These are phyloP conservation scores for Protomyces macrosporus DNA, from an alignment of 1,139 yeast genomes.

Conservation along the genomic window DNA sequence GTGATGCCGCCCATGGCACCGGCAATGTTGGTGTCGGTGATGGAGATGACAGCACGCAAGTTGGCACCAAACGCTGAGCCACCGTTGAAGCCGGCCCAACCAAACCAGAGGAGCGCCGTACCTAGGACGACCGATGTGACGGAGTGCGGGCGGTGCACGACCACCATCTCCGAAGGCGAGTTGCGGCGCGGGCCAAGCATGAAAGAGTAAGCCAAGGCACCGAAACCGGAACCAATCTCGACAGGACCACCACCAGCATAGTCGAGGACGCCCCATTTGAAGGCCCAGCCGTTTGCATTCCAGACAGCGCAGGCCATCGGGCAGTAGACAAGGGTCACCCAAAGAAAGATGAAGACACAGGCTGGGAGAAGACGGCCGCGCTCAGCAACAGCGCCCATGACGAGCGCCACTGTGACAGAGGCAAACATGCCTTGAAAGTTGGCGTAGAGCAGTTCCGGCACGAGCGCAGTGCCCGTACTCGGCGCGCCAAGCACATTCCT, in stretches of 20 bases:
- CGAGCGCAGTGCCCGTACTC: conserved; percentile 44
- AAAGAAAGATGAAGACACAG: conserved; percentile 71
- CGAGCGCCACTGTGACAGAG: conserved; percentile 82
- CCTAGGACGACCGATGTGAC: conserved; percentile 81
- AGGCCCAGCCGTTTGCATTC: conserved; percentile 92
- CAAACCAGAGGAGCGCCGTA: conserved; percentile 61
- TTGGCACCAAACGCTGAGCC: conserved; percentile 63
- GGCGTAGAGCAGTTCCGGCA: conserved; percentile 82
- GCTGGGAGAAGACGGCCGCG: conserved; percentile 86
- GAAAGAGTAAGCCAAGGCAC: conserved; percentile 72
- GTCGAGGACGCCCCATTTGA: conserved; percentile 83
- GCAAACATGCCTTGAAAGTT: conserved; percentile 86
- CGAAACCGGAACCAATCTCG: conserved; percentile 84
- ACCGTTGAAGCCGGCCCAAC: conserved; percentile 75
- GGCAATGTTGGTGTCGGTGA: conserved; percentile 83
- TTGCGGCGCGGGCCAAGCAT: conserved; percentile 58
- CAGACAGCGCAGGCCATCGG: conserved; percentile 95
- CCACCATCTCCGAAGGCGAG: conserved; percentile 64
- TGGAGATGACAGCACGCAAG: conserved; percentile 69
- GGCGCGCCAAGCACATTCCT: conserved; percentile 58
- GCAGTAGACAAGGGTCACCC: conserved; percentile 89
- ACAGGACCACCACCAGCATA: conserved; percentile 99
- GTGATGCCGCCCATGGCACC: conserved; percentile 89
- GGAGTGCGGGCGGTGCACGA: conserved; percentile 91
- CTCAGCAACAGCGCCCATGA: conserved; percentile 93